Evolutionary conservation across 2,329 filamentous ascomycete species (phyloP).

Genomic region (Pseudocercospora macadamiae): DNA sequence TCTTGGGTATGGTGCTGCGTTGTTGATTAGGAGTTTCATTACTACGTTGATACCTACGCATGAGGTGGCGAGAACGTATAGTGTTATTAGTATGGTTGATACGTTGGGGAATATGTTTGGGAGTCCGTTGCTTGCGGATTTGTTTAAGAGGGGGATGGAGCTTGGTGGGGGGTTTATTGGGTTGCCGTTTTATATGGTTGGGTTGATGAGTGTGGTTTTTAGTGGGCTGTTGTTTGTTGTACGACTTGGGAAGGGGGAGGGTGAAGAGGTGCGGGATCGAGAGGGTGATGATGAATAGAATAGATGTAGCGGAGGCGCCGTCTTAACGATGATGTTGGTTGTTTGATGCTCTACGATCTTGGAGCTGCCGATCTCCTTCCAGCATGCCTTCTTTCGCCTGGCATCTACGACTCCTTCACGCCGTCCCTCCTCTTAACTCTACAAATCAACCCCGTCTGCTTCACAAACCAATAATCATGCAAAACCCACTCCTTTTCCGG

Average conservation of each 20-base stretch:
- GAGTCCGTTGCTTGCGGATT: slow-evolving; percentile 51
- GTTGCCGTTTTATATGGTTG: slow-evolving; percentile 51
- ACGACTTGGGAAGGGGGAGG: slow-evolving; percentile 39
- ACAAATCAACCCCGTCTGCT: slow-evolving; percentile 30
- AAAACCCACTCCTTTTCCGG: slow-evolving; percentile 27
- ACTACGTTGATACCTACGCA: slow-evolving; percentile 58
- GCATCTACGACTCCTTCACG: not conserved
- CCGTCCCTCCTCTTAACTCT: slow-evolving; percentile 23
- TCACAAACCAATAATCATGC: slow-evolving; percentile 24
- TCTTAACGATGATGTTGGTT: too few relatives aligned
- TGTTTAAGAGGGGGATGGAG: slow-evolving; percentile 52
- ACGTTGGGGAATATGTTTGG: slow-evolving; percentile 53
- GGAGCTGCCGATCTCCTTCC: too few relatives aligned
- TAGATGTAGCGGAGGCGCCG: too few relatives aligned
- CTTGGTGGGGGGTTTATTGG: slow-evolving; percentile 55
- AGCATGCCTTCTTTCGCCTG: too few relatives aligned
- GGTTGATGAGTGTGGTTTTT: slow-evolving; percentile 34
- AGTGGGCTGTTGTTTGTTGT: slow-evolving; percentile 26
- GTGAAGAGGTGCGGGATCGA: not conserved
- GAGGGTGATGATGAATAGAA: slow-evolving; percentile 9
- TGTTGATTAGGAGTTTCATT: slow-evolving; percentile 55
- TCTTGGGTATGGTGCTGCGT: slow-evolving; percentile 49
- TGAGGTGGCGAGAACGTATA: slow-evolving; percentile 59
- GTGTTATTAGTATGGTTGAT: slow-evolving; percentile 56
- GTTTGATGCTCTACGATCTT: too few relatives aligned